Conservation (phyloP, 2,329 filamentous ascomycete species). For the Pestalotiopsis sp. region DNA sequence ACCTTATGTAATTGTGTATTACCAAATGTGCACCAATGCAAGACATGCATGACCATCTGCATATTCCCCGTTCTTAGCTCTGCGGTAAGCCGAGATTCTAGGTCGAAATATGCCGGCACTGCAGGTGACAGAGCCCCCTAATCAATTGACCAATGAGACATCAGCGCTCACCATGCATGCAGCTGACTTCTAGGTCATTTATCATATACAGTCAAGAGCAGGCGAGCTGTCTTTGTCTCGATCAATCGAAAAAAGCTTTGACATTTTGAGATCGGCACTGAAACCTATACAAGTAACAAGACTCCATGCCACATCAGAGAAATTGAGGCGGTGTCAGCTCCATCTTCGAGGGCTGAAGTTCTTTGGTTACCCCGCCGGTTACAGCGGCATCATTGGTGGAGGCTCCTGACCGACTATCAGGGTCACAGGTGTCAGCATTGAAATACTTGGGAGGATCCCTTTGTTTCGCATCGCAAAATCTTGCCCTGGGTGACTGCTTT, state of each 20-base stretch:
- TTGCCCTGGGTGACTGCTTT: neutral
- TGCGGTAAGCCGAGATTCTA: too few species aligned
- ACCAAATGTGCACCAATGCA: too few species aligned
- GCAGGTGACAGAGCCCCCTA: neutral
- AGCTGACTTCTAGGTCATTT: neutral
- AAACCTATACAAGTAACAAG: neutral
- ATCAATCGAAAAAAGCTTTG: neutral
- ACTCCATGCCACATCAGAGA: neutral
- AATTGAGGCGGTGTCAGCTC: constrained; percentile 1
- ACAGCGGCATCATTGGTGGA: constrained; percentile 8
- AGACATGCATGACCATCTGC: too few species aligned
- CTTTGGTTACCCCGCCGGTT: constrained; percentile 3
- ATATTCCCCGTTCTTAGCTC: too few species aligned
- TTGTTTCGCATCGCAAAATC: neutral
- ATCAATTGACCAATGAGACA: neutral
- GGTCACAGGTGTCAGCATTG: neutral
- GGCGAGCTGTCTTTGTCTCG: neutral
- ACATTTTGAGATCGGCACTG: neutral
- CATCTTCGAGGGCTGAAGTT: neutral
- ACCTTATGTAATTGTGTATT: too few species aligned
- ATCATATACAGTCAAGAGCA: neutral
- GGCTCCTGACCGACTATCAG: neutral
- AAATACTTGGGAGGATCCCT: neutral
- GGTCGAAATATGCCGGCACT: too few species aligned
- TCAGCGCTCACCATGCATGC: neutral